Base-by-base conservation (phyloP, 805 yeast genomes). In the Sugiyamaella smithiae region DNA sequence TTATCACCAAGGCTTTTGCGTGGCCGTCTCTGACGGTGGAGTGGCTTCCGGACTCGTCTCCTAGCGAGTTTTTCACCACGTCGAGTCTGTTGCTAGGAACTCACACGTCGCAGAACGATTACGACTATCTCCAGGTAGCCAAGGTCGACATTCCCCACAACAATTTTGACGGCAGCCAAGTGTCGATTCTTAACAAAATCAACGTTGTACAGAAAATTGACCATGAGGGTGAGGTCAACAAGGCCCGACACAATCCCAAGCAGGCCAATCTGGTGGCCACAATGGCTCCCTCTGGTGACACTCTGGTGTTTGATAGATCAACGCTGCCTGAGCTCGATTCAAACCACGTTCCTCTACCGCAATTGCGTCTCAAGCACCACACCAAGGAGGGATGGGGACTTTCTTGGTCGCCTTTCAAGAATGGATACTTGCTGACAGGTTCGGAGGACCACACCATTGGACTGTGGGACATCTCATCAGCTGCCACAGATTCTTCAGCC, bases 361-460 rank as follows among this genome's bases (percentile, higher is more conserved):
- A 40, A 19, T 26, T 26, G 14, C 48, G 56, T 17, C 56, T 60
- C 32, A 52, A 51, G 41, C 59, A 57, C 46, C 95, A 88, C 66
- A 67, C 71, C 12, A 72, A 67, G 46, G 89, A 84, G 57, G 93
- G 93, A 1, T 81, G 74, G 63, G 86, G 83, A 1, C 67, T 88
- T 43, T 82, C 82, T 52, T 88, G 95, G 95, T 68, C 77, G 45
- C 71, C 74, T 12, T 54, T 56, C 33, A 57, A 54, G 28, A 59
- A 54, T 22, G 70, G 74, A 26, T 67, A 67, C 50, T 72, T 88
- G 24, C 68, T 83, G n/a, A 73, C 91, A 1, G 88, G 88, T 1
- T 74, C 88, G 5, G 80, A 78, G 51, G 95, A 87, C 63, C 66
- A 76, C n/a, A 77, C 78, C 28, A 78, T 88, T 40, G 88, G 88